Conservation (phyloP, 1,139 yeast species). For the Lodderomyces margitis region DNA sequence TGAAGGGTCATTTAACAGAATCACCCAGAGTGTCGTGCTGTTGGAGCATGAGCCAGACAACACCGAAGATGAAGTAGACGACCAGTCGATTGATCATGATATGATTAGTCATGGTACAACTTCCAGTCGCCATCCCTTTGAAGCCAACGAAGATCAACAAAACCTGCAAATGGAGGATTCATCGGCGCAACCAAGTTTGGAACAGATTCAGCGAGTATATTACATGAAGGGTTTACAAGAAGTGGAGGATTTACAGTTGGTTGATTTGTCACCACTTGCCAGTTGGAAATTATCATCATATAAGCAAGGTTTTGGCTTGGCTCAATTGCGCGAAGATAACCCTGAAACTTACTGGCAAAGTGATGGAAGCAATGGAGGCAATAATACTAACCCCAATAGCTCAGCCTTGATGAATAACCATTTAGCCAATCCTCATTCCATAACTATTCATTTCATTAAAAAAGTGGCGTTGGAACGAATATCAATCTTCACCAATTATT, state of each 20-base stretch:
- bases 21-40: conserved; percentile 2
- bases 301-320: conserved; percentile 72
- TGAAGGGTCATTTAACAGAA: conserved; percentile 4
- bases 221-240: conserved; percentile 51
- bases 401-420: conserved; percentile 34
- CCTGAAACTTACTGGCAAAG: conserved; percentile 90
- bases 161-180: conserved; percentile 5
- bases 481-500: conserved; percentile 65
- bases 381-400: conserved; percentile 20
- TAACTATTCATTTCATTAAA: conserved; percentile 80
- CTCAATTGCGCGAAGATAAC: conserved; percentile 69
- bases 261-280: conserved; percentile 79
- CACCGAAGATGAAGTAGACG: conserved; percentile 4
- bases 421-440: conserved; percentile 74
- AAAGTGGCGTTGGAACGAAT: conserved; percentile 69
- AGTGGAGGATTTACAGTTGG: conserved; percentile 55
- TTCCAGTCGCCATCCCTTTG: conserved; percentile 1
- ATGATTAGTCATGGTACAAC: conserved; percentile 7
- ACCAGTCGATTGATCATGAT: conserved; percentile 4
- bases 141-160: conserved; percentile 1
- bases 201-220: conserved; percentile 42
- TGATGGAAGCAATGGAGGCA: conserved; percentile 60
- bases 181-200: conserved; percentile 31
- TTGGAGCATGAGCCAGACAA: neutral
- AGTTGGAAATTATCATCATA: conserved; percentile 81